phyloP scores from a whole-genome alignment of 2,329 filamentous ascomycete species.

The Pseudocercospora cruenta region DNA sequence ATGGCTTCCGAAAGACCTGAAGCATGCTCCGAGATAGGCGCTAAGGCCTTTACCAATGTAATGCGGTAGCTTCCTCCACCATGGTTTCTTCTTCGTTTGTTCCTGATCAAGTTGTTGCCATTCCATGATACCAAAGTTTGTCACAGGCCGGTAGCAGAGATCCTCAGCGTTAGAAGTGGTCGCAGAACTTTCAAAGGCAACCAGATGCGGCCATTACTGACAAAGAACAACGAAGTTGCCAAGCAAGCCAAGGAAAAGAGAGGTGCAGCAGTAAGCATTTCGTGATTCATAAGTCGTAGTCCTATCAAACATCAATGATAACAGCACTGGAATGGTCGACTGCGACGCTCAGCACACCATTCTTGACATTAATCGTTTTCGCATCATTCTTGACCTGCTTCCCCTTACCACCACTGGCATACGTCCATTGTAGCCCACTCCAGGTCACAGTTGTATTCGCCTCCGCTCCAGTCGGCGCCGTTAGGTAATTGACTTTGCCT shows the following conservation, averaged over 20 bases:
- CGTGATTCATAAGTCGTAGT: no score
- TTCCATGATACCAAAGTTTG: no score
- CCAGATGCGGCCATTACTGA: not conserved
- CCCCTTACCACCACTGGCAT: slow-evolving; percentile 6
- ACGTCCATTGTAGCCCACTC: slow-evolving; percentile 16
- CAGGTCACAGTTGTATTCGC: slow-evolving; percentile 8
- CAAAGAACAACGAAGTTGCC: no score
- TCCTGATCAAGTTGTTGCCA: not conserved
- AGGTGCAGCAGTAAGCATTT: no score
- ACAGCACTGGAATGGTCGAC: slow-evolving; percentile 11
- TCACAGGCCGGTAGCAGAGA: no score
- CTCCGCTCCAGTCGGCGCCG: slow-evolving; percentile 4
- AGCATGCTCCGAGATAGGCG: not conserved
- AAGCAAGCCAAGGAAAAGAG: no score
- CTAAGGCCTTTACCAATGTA: not conserved
- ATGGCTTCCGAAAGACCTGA: not conserved
- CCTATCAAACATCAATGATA: not conserved
- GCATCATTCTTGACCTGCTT: slow-evolving; percentile 10
- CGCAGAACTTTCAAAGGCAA: no score
- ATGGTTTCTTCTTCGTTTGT: not conserved
- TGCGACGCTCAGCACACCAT: slow-evolving; percentile 10
- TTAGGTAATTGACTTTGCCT: slow-evolving; percentile 14
- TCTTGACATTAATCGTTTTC: slow-evolving; percentile 8
- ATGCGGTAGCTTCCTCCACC: not conserved
- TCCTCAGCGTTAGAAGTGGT: no score